Evolutionary conservation across 345 rosid species (phyloP).

Genomic region (Hirschfeldia incana): DNA sequence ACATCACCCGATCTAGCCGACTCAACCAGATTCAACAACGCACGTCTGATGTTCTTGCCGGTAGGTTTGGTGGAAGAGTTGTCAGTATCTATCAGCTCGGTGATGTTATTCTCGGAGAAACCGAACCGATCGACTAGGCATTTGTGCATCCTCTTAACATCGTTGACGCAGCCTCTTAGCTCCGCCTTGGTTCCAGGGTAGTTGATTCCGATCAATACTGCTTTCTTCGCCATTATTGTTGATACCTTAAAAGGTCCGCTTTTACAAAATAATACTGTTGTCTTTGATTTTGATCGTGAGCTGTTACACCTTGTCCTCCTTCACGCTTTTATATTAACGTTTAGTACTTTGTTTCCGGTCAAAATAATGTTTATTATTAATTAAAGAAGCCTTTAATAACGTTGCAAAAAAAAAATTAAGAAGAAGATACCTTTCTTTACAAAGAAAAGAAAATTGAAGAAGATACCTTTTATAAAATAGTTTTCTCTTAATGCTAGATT

Average conservation of each 20-base stretch:
- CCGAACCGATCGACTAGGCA: slow-evolving; percentile 70
- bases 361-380: too few species aligned
- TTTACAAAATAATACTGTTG: background rate
- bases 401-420: too few species aligned
- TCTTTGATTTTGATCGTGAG: background rate
- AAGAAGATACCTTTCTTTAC: too few species aligned
- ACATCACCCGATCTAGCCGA: slow-evolving; percentile 66
- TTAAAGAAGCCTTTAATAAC: too few species aligned
- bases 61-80: slow-evolving; percentile 64
- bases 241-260: background rate
- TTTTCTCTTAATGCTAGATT: too few species aligned
- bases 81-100: slow-evolving; percentile 71
- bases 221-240: slow-evolving; percentile 69
- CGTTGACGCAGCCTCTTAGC: slow-evolving; percentile 90
- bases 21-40: slow-evolving; percentile 52
- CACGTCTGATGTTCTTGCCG: slow-evolving; percentile 69
- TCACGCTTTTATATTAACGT: too few species aligned
- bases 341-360: too few species aligned
- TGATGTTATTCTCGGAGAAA: slow-evolving; percentile 62
- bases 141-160: slow-evolving; percentile 61
- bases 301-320: background rate
- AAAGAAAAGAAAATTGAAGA: too few species aligned
- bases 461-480: too few species aligned
- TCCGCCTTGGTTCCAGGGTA: slow-evolving; percentile 88
- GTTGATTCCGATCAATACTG: slow-evolving; percentile 79